Conservation (phyloP, 306 rosid genomes). For the Sphenostylis stenocarpa region DNA sequence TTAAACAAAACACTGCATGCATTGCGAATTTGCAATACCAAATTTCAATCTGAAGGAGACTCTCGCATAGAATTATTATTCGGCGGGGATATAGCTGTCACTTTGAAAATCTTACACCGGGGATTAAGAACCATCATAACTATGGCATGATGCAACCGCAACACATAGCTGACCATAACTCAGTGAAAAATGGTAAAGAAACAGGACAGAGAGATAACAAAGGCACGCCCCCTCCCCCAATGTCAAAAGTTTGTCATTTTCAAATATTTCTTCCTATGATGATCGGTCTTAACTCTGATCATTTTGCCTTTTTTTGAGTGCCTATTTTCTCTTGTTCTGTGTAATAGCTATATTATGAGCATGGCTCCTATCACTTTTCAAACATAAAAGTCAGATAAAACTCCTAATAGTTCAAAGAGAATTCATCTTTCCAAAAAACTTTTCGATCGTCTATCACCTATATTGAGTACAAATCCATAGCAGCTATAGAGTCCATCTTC, state of each 20-base stretch:
- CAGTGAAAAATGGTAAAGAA: conserved; percentile 8
- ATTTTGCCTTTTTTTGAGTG: conserved; percentile 16
- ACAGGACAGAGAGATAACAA: conserved; percentile 36
- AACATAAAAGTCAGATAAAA: not conserved
- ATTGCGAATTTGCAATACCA: not conserved
- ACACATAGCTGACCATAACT: conserved; percentile 28
- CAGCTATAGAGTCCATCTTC: conserved; percentile 6
- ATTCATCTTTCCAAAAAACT: not conserved
- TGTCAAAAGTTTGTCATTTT: conserved; percentile 19
- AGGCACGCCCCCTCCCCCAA: not conserved
- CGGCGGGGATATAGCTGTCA: conserved; percentile 25
- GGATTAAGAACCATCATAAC: conserved; percentile 37
- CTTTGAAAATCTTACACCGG: conserved; percentile 30
- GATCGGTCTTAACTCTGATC: conserved; percentile 16
- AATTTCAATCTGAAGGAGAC: conserved; percentile 22
- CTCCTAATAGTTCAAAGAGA: not conserved
- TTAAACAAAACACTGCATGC: conserved; percentile 12
- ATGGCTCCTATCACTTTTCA: conserved; percentile 17
- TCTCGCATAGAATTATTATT: conserved; percentile 22
- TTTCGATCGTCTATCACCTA: not conserved
- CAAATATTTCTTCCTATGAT: not conserved
- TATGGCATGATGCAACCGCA: conserved; percentile 29
- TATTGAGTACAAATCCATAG: not conserved
- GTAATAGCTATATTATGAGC: not conserved
- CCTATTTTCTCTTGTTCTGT: conserved; percentile 13